phyloP scores from a whole-genome alignment of 108 stramenopile genomes.

The Pseudonitzschia pungens region DNA sequence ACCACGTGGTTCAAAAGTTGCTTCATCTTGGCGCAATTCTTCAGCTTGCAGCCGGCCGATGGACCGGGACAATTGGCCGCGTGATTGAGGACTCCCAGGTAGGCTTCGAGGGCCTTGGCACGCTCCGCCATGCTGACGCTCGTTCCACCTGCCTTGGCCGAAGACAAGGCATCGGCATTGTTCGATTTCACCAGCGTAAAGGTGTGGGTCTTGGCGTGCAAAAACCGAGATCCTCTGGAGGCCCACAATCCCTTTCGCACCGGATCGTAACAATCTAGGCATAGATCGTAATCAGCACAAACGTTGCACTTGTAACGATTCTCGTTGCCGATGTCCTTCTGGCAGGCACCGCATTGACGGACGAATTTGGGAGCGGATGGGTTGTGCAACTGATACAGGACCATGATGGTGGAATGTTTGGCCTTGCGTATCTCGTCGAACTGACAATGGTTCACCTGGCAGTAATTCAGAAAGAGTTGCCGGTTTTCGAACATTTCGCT shows the following conservation, averaged over 20 bases:
- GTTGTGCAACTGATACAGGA: slow-evolving; percentile 91
- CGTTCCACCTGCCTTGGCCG: not conserved
- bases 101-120: slow-evolving; percentile 63
- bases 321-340: slow-evolving; percentile 56
- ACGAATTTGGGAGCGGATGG: slow-evolving; percentile 70
- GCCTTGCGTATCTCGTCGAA: slow-evolving; percentile 94
- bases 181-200: slow-evolving; percentile 35
- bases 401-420: slow-evolving; percentile 96
- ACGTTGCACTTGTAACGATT: slow-evolving; percentile 58
- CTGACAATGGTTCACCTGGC: slow-evolving; percentile 93
- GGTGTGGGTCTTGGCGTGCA: slow-evolving; percentile 44
- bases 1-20: slow-evolving; percentile 61
- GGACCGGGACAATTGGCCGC: slow-evolving; percentile 68
- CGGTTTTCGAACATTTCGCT: slow-evolving; percentile 88
- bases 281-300: slow-evolving; percentile 75
- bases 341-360: slow-evolving; percentile 54
- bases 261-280: slow-evolving; percentile 48
- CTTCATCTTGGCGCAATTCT: slow-evolving; percentile 91
- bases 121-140: slow-evolving; percentile 56
- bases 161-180: slow-evolving; percentile 1
- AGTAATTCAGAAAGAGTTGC: slow-evolving; percentile 90
- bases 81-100: slow-evolving; percentile 81
- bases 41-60: slow-evolving; percentile 51
- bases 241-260: slow-evolving; percentile 45
- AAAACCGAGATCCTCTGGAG: slow-evolving; percentile 38